These are phyloP conservation scores for Pichia membranifaciens DNA, from an alignment of 805 yeast species.

Conservation along the genomic window DNA sequence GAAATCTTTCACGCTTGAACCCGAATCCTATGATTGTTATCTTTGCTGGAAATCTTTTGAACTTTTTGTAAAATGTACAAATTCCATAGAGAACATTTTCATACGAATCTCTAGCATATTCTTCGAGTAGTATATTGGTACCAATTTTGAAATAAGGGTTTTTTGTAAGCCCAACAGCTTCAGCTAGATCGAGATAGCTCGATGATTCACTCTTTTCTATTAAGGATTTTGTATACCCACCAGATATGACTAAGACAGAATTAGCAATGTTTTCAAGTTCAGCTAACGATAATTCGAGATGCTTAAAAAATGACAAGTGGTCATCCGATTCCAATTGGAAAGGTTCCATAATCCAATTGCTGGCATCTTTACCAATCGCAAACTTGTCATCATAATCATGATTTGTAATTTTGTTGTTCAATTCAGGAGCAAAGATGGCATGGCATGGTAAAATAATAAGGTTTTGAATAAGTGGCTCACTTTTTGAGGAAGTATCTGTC, in stretches of 20 bases:
- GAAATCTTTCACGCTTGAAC: constrained; percentile 60
- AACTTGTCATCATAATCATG: not conserved
- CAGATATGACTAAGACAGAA: constrained; percentile 32
- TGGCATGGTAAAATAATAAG: constrained; percentile 48
- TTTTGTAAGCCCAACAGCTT: constrained; percentile 2
- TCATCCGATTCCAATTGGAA: constrained; percentile 69
- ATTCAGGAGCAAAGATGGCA: constrained; percentile 22
- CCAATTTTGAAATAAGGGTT: constrained; percentile 6
- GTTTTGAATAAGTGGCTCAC: not conserved
- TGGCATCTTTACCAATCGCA: constrained; percentile 39
- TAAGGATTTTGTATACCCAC: constrained; percentile 63
- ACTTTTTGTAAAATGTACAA: constrained; percentile 44
- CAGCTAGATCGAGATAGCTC: constrained; percentile 47
- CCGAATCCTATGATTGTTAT: constrained; percentile 68
- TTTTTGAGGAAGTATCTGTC: too few species aligned
- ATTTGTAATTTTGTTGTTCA: not conserved
- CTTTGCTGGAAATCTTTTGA: constrained; percentile 41
- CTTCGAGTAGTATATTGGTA: constrained; percentile 47
- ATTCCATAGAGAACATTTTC: constrained; percentile 67
- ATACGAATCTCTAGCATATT: constrained; percentile 72
- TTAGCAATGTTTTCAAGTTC: constrained; percentile 23
- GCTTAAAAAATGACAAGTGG: constrained; percentile 59
- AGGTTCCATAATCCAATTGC: constrained; percentile 62
- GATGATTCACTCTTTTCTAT: constrained; percentile 51
- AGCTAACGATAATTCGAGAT: constrained; percentile 43